A percentile compares a stretch with the other conserved stretches of the same genome.
phyloP scores from a whole-genome alignment of 2,329 filamentous ascomycete genomes.

The Pseudocercospora fuligena region DNA sequence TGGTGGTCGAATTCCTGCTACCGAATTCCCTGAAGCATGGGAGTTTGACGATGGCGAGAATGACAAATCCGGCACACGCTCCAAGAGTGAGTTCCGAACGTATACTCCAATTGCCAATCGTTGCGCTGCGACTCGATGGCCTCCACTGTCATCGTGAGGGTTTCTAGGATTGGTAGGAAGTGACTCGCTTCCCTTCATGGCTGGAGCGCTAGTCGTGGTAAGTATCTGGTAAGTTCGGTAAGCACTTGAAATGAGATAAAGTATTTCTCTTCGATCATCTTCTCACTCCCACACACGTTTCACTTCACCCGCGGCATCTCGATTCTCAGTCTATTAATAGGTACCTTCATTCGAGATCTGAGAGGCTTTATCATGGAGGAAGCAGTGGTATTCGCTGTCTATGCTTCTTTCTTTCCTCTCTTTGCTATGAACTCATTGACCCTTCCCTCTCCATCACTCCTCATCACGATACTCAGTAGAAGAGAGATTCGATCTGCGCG shows the following conservation, averaged over 20 bases:
- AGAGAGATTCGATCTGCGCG: background rate
- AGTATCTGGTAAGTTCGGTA: too few relatives aligned
- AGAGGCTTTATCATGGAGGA: too few relatives aligned
- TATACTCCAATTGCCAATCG: background rate
- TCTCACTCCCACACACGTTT: too few relatives aligned
- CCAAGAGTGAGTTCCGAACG: background rate
- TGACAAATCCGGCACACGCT: background rate
- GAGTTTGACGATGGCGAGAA: background rate
- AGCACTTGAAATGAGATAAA: too few relatives aligned
- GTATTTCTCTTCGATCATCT: too few relatives aligned
- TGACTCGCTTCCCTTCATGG: too few relatives aligned
- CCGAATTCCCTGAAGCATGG: slow-evolving; percentile 8
- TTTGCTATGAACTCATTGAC: background rate
- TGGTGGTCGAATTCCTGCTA: background rate
- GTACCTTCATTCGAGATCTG: too few relatives aligned
- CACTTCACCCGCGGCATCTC: too few relatives aligned
- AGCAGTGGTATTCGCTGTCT: background rate
- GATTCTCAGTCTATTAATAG: too few relatives aligned
- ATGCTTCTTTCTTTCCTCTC: background rate
- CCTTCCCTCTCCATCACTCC: background rate
- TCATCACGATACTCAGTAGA: background rate
- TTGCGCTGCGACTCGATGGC: background rate
- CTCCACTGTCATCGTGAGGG: background rate
- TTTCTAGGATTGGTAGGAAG: background rate
- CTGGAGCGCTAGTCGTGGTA: too few relatives aligned